phyloP scores from a whole-genome alignment of 495 filamentous ascomycete species.

The Penicillium bovifimosum region DNA sequence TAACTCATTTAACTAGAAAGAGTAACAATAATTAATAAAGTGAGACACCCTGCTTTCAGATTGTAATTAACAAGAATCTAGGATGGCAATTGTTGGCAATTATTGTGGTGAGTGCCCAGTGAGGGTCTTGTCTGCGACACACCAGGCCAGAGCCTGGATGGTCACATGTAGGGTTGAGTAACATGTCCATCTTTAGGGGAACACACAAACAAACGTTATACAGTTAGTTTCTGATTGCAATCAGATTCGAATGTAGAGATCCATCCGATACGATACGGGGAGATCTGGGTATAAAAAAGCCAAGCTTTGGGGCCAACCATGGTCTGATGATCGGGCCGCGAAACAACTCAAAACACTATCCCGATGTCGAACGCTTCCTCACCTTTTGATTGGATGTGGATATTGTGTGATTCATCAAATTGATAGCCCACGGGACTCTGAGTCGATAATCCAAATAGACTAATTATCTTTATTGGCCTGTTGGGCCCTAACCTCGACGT shows the following conservation, averaged over 20 bases:
- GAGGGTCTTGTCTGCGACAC: background rate
- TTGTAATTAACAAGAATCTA: slow-evolving; percentile 4
- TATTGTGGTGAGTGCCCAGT: background rate
- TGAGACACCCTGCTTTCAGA: slow-evolving; percentile 1
- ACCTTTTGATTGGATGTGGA: slow-evolving; percentile 6
- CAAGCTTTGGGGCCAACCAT: slow-evolving; percentile 16
- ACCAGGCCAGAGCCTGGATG: background rate
- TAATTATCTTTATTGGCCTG: slow-evolving; percentile 21
- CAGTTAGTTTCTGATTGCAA: no score
- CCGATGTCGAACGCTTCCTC: background rate
- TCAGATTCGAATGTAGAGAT: background rate
- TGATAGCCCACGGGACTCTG: slow-evolving; percentile 13
- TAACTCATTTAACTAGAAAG: background rate
- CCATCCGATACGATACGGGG: background rate
- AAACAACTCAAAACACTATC: background rate
- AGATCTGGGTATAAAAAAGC: slow-evolving; percentile 1
- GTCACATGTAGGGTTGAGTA: background rate
- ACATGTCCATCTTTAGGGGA: background rate
- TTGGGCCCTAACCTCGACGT: slow-evolving; percentile 2
- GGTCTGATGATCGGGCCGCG: slow-evolving; percentile 6
- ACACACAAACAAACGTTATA: no score
- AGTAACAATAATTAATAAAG: background rate
- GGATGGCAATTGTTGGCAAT: slow-evolving; percentile 9
- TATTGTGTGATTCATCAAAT: slow-evolving; percentile 13
- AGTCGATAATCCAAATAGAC: slow-evolving; percentile 15